Evolutionary conservation across 192 early-diverging fungal genomes (phyloP), one percentile per base, ranked within the genome.

Genomic region (Coemansia sp.): DNA sequence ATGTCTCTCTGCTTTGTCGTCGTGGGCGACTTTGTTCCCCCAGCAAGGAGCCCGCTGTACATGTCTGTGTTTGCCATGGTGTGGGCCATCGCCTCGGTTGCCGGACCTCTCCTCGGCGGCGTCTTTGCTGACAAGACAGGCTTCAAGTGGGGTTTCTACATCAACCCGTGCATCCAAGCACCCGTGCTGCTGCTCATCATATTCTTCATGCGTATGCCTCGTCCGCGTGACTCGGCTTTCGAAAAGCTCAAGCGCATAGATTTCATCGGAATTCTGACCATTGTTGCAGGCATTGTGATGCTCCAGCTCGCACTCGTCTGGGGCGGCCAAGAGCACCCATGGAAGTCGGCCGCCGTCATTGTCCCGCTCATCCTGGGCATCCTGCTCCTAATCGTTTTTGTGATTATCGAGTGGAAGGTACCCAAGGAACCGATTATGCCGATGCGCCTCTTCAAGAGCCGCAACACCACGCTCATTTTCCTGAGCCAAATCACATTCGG

Each of bases 271-370:
- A 78, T 84, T 22, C 8, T 75, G 8, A 22, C 83, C 0, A 40
- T 92, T 27, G 68, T 88, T 23, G 41, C 67, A n/a, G 81, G 86
- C 10, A 86, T 87, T 31, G 68, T 86, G 10, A 69, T 82, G 34
- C 60, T 97, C 36, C 79, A 92, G 34, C 73, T 91, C 8, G 90
- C 89, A 0, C 73, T 90, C 19, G 85, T 87, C 19, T 87, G 87
- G 75, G 94, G 92, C 41, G 94, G 92, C 20, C 79, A 79, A 54
- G 76, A 79, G 25, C 38, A 66, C 31, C 64, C 83, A 9, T 87
- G 86, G 86, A 75, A 72, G 15, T 77, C 82, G 30, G 83, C 81
- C 0, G 56, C 76, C 3, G 84, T 86, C 7, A 66, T 83, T 22
- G 50, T 68, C 19, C 48, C 72, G 4, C 36, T 86, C 23, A 44